Evolutionary conservation across 192 early-diverging fungal species (phyloP).

Genomic region (Gigaspora rosea): DNA sequence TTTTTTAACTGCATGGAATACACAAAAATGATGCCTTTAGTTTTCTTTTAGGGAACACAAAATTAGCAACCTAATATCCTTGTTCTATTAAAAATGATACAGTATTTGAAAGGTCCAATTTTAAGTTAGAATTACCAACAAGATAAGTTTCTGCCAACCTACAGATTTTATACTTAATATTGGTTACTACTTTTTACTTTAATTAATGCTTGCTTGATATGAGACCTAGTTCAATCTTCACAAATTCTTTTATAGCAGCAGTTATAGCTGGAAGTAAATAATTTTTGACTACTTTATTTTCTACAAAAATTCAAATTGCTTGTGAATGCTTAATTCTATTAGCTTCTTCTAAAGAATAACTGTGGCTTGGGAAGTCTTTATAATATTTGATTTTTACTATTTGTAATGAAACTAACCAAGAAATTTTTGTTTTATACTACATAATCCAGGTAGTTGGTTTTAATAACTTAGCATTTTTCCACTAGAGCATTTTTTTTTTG

Average conservation of each 20-base stretch:
- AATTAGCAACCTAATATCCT: too few species aligned
- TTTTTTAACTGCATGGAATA: too few species aligned
- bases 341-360: background rate
- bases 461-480: background rate
- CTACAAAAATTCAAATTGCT: background rate
- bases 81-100: too few species aligned
- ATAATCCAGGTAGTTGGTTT: background rate
- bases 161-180: slow-evolving; percentile 4
- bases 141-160: background rate
- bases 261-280: slow-evolving; percentile 15
- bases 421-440: background rate
- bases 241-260: background rate
- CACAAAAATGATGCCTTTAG: too few species aligned
- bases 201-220: background rate
- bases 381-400: background rate
- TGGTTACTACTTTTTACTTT: background rate
- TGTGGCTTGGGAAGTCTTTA: slow-evolving; percentile 7
- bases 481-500: background rate
- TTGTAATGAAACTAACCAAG: background rate
- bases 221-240: background rate
- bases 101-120: too few species aligned
- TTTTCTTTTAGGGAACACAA: too few species aligned
- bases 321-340: background rate
- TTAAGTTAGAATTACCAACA: background rate
- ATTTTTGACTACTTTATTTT: background rate